Base-by-base conservation (phyloP, 2,329 filamentous ascomycete species). In the Fusarium algeriense region DNA sequence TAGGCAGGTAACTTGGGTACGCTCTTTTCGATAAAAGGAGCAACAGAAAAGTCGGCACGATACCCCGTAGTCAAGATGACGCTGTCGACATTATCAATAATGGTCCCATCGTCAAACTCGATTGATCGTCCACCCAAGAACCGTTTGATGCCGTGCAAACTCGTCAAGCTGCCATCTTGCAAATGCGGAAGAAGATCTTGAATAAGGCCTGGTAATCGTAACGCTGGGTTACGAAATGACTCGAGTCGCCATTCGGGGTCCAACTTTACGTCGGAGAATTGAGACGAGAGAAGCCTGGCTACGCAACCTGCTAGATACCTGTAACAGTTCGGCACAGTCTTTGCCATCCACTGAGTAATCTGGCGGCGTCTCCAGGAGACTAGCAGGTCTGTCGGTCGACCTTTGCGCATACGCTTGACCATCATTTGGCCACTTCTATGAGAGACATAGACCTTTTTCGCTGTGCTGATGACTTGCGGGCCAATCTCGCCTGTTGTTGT, bases 51-150 rank as follows among this genome's bases (percentile, higher is more conserved):
- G 38, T 70, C 67, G 0, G 37, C 48, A 1, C 26, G 10, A 14
- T 70, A 70, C 0, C 67, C 67, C 2, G 67, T 70, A 2, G 67
- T 67, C 5, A 67, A 46, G n/a, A 70, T 58, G 6, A 70, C 52
- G 12, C 55, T 46, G 7, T 70, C 67, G 2, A 70, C 37, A 1
- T 58, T 30, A 7, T 70, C 50, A 8, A 70, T 15, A 4, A 70
- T 10, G 3, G 61, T 70, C 7, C 67, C 67, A 3, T 70, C 67
- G 1, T 70, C 67, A 34, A 70, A 70, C 8, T 70, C 67, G 14
- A 70, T 67, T 3, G 67, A 70, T 3, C 45, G 41, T 6, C 55
- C 67, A 2, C 67, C 67, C 11, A 48, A 1, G 11, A 70, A 70
- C 1, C 52, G 14, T 6, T 63, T 70, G 0, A 70, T 57, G 0